Conservation (phyloP, 495 filamentous ascomycete species). For the Neurospora pannonica region DNA sequence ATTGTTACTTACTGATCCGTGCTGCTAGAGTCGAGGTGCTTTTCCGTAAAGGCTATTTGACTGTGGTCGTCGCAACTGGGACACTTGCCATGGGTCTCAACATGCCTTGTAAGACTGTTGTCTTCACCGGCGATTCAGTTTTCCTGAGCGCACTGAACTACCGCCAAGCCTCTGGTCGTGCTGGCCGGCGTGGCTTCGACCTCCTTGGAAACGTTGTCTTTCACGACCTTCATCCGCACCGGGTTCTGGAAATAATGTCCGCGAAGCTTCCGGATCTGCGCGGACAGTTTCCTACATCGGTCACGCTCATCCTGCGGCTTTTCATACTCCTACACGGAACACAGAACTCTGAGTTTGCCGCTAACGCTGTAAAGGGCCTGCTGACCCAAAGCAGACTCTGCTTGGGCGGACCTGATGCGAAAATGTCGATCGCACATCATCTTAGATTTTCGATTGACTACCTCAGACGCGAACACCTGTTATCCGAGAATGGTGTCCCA, state of each 20-base stretch:
- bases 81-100: constrained; percentile 72
- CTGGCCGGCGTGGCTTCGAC: constrained; percentile 73
- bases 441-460: constrained; percentile 75
- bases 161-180: constrained; percentile 65
- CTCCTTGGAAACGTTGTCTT: constrained; percentile 74
- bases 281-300: constrained; percentile 71
- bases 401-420: constrained; percentile 50
- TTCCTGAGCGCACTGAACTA: constrained; percentile 66
- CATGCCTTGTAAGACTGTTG: constrained; percentile 76
- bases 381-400: constrained; percentile 61
- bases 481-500: constrained; percentile 49
- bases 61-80: constrained; percentile 69
- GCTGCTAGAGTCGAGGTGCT: constrained; percentile 50
- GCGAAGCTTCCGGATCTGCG: constrained; percentile 62
- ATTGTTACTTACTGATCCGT: constrained; percentile 14
- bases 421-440: constrained; percentile 61
- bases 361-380: constrained; percentile 51
- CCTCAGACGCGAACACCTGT: constrained; percentile 55
- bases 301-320: constrained; percentile 59
- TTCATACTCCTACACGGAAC: constrained; percentile 59
- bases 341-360: constrained; percentile 48
- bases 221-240: constrained; percentile 45
- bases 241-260: constrained; percentile 55
- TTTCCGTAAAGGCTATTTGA: constrained; percentile 62
- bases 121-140: constrained; percentile 64